phyloP scores from a whole-genome alignment of 2,329 filamentous ascomycete species.

The Myotisia sp. region DNA sequence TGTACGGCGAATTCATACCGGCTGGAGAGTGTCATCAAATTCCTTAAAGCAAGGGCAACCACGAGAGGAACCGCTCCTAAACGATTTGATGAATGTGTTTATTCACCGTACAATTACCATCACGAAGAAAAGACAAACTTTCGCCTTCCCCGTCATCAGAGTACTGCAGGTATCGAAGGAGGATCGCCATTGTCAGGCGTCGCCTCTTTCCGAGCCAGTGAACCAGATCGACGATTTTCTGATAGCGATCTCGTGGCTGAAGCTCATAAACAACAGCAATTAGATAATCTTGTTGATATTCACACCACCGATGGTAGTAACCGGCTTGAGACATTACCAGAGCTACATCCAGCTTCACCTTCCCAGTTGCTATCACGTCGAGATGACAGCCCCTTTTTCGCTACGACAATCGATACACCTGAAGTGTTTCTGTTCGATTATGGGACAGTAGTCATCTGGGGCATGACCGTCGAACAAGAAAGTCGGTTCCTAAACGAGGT shows the following conservation, averaged over 20 bases:
- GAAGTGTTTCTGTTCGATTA: slow-evolving; percentile 97
- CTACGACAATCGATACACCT: slow-evolving; percentile 76
- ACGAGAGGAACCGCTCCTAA: slow-evolving; percentile 72
- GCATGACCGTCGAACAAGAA: slow-evolving; percentile 84
- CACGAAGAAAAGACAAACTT: slow-evolving; percentile 31
- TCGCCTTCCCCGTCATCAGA: not conserved
- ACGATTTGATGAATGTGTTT: slow-evolving; percentile 93
- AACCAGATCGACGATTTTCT: slow-evolving; percentile 23
- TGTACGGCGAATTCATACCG: slow-evolving; percentile 88
- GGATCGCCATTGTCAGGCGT: slow-evolving; percentile 2
- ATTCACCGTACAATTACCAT: slow-evolving; percentile 78
- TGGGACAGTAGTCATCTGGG: slow-evolving; percentile 95
- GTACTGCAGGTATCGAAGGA: not conserved
- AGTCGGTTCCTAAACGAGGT: slow-evolving; percentile 85
- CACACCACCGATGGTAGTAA: slow-evolving; percentile 24
- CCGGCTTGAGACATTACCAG: slow-evolving; percentile 5
- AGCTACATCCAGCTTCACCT: slow-evolving; percentile 8
- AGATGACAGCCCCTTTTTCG: slow-evolving; percentile 51
- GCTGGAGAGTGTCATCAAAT: slow-evolving; percentile 77
- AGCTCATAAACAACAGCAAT: slow-evolving; percentile 40
- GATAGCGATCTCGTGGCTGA: slow-evolving; percentile 59
- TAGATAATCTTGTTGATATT: slow-evolving; percentile 52
- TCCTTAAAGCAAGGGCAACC: slow-evolving; percentile 71
- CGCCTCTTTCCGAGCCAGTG: slow-evolving; percentile 11
- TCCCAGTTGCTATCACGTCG: slow-evolving; percentile 13